phyloP scores from a whole-genome alignment of 208 protist species.

The Crithidia fasciculata region DNA sequence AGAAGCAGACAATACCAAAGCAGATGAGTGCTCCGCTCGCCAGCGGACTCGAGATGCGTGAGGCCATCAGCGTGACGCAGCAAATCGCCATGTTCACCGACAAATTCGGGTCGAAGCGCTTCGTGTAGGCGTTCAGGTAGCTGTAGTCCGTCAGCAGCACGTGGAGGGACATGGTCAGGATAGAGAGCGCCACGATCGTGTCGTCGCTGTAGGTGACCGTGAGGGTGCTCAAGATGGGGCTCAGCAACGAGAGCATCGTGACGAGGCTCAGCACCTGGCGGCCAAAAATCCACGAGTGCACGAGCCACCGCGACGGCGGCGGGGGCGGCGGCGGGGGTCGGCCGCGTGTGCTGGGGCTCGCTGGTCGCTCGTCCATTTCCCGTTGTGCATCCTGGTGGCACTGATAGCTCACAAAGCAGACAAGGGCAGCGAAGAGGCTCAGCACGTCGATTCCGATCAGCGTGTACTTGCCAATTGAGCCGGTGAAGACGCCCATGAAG shows the following conservation, averaged over 20 bases:
- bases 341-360: slow-evolving; percentile 26
- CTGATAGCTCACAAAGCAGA: slow-evolving; percentile 34
- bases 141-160: slow-evolving; percentile 85
- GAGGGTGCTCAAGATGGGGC: slow-evolving; percentile 83
- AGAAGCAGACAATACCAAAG: slow-evolving; percentile 88
- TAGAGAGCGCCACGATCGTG: slow-evolving; percentile 88
- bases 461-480: slow-evolving; percentile 36
- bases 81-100: slow-evolving; percentile 87
- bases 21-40: slow-evolving; percentile 78
- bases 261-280: slow-evolving; percentile 63
- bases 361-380: slow-evolving; percentile 22
- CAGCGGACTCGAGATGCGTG: slow-evolving; percentile 68
- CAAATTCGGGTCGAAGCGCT: slow-evolving; percentile 65
- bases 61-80: slow-evolving; percentile 86
- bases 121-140: slow-evolving; percentile 82
- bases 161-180: slow-evolving; percentile 82
- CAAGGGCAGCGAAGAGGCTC: slow-evolving; percentile 26
- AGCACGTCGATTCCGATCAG: slow-evolving; percentile 70
- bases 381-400: slow-evolving; percentile 26
- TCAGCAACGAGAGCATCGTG: slow-evolving; percentile 70
- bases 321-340: slow-evolving; percentile 7
- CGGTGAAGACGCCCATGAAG: slow-evolving; percentile 65
- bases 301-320: slow-evolving; percentile 34
- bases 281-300: slow-evolving; percentile 50
- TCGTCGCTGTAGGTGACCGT: slow-evolving; percentile 88